Conservation (phyloP, 2,329 filamentous ascomycete species). For the Pseudogymnoascus sp. region DNA sequence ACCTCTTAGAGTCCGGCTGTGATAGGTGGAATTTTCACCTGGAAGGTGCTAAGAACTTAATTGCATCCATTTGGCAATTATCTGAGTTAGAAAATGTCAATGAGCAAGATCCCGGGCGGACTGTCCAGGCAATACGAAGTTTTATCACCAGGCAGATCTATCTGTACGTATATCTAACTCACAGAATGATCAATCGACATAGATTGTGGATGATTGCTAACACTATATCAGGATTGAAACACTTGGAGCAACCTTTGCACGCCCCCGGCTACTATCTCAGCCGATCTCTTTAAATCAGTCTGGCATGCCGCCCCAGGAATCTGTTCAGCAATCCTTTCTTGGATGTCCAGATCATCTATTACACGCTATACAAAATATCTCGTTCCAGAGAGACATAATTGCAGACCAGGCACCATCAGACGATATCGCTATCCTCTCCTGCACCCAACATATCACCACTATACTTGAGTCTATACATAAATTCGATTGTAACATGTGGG, state of each 20-base stretch:
- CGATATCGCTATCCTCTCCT: background rate
- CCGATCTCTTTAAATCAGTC: slow-evolving; percentile 16
- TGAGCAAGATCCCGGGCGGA: slow-evolving; percentile 1
- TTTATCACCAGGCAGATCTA: slow-evolving; percentile 24
- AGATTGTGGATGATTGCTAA: background rate
- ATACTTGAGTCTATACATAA: background rate
- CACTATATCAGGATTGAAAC: slow-evolving; percentile 26
- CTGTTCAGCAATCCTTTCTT: slow-evolving; percentile 30
- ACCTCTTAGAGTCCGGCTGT: slow-evolving; percentile 14
- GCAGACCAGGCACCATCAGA: background rate
- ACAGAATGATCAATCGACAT: slow-evolving; percentile 25
- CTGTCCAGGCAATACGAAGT: slow-evolving; percentile 5
- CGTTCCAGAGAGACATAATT: slow-evolving; percentile 7
- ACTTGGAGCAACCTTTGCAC: slow-evolving; percentile 29
- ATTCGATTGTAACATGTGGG: background rate
- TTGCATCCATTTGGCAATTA: slow-evolving; percentile 3
- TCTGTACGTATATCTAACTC: slow-evolving; percentile 32
- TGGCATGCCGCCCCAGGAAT: slow-evolving; percentile 20
- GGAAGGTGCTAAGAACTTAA: slow-evolving; percentile 11
- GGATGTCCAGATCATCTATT: slow-evolving; percentile 31
- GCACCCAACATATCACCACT: slow-evolving; percentile 4
- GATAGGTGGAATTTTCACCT: slow-evolving; percentile 16
- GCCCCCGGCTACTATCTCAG: slow-evolving; percentile 27
- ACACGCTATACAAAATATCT: slow-evolving; percentile 16
- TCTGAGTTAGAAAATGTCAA: background rate